These are phyloP conservation scores for Globisporangium paroecandrum DNA, from an alignment of 352 stramenopile genomes.

Conservation along the genomic window DNA sequence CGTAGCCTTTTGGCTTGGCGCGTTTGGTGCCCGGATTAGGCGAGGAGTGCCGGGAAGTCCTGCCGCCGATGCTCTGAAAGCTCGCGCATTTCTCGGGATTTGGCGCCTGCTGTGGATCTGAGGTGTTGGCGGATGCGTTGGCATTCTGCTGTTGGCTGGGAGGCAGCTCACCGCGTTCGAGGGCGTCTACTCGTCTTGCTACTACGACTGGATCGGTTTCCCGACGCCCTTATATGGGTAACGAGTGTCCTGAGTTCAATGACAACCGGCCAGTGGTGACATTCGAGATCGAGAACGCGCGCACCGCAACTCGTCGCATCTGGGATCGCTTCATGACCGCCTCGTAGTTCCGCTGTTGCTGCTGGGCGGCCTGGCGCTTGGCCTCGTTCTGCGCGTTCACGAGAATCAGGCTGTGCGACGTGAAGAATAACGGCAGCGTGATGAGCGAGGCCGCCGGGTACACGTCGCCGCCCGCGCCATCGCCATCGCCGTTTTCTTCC, in stretches of 20 bases:
- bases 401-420: background rate
- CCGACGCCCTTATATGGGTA: background rate
- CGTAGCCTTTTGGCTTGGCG: background rate
- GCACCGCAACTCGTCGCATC: background rate
- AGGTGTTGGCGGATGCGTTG: background rate
- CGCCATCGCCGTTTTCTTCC: background rate
- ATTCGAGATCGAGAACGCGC: slow-evolving; percentile 7
- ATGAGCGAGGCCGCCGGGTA: background rate
- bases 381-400: slow-evolving; percentile 4
- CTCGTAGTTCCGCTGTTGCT: slow-evolving; percentile 7
- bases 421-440: slow-evolving; percentile 4
- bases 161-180: background rate
- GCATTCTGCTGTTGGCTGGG: background rate
- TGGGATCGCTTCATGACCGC: slow-evolving; percentile 10
- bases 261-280: background rate
- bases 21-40: background rate
- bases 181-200: background rate
- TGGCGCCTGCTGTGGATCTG: background rate
- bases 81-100: background rate
- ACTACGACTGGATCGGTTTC: background rate
- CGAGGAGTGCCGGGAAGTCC: background rate
- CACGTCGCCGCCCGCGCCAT: background rate
- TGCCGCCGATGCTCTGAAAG: background rate
- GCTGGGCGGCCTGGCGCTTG: background rate
- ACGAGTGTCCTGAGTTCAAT: background rate